Evolutionary conservation across 2,329 filamentous ascomycete species (phyloP), one percentile per base, ranked within the genome.

Genomic region (Bimuria novae-zelandiae): DNA sequence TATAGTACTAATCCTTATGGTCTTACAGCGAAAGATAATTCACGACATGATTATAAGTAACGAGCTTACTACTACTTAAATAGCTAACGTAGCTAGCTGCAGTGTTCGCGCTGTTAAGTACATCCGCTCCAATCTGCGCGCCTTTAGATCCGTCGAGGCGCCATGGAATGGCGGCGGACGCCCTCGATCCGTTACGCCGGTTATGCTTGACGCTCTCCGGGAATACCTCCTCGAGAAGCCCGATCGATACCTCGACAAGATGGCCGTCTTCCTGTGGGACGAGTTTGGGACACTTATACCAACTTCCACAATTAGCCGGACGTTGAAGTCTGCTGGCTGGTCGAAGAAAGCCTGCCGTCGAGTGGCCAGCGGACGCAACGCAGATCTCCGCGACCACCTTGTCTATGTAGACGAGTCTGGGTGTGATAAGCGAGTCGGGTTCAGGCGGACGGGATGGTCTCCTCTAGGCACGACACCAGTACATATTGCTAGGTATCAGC

Each of bases 351-450:
- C 49, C 11, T 42, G 57, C 25, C 63, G 62, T 16, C 60, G 65
- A 29, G 61, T 72, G 55, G 62, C 71, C 56, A 65, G 68, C 57
- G 62, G 73, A 62, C 63, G 55, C 29, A 70, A 71, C 63, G 37
- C 59, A 21, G 62, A 73, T 45, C 57, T 76, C 47, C 62, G 66
- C 55, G 69, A 72, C 49, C 61, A 75, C 19, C 54, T 73, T 10
- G 64, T 76, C 6, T 75, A 62, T 48, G 60, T 76, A 37, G 67
- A 76, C 52, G 63, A 76, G 54, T 75, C 74, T 51, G 66, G 71
- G 7, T 74, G 62, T 58, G 66, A 76, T 49, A 75, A 69, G 58
- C 58, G 60, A n/a, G 59, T 51, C 56, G 62, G 46, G 53, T 49
- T 49, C 35, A 49, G 45, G 25, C 27, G 46, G 10, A 51, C 40